A percentile compares a stretch with the other conserved stretches of the same genome.
Evolutionary conservation across 352 stramenopile species (phyloP).

Genomic region (Pythium phragmiticola): DNA sequence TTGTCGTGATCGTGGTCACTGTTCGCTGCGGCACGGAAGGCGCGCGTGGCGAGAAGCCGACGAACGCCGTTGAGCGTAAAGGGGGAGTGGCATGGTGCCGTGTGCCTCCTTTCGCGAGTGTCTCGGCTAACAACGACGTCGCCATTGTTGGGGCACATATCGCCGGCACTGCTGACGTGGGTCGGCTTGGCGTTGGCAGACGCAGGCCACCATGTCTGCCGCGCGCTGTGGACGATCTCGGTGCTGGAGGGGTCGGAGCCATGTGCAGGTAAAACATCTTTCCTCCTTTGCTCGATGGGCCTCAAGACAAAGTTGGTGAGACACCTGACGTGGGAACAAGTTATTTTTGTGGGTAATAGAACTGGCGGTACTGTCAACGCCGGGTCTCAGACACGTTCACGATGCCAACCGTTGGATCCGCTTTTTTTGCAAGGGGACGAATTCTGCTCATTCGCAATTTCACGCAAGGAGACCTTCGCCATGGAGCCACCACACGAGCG

Average conservation of each 20-base stretch:
- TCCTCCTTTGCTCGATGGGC: neutral
- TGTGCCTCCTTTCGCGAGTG: neutral
- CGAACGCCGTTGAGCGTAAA: constrained; percentile 5
- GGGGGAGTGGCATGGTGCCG: neutral
- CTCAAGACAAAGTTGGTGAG: neutral
- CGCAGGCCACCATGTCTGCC: neutral
- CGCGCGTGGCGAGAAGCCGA: constrained; percentile 22
- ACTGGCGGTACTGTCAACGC: too few species aligned
- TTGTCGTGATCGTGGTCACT: neutral
- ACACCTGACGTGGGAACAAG: neutral
- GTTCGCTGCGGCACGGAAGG: neutral
- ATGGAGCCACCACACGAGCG: constrained; percentile 1
- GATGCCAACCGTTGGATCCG: neutral
- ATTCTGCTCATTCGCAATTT: neutral
- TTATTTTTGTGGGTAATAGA: constrained; percentile 11
- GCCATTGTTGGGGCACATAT: constrained; percentile 7
- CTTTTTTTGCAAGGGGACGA: neutral
- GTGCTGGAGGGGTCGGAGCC: neutral
- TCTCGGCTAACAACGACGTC: neutral
- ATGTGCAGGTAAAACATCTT: constrained; percentile 25
- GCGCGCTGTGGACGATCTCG: neutral
- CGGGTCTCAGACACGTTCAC: neutral
- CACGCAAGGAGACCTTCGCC: neutral
- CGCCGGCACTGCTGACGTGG: constrained; percentile 18
- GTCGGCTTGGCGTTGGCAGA: constrained; percentile 13